Conservation (phyloP, 2,329 filamentous ascomycete species). For the Sporothrix protearum region DNA sequence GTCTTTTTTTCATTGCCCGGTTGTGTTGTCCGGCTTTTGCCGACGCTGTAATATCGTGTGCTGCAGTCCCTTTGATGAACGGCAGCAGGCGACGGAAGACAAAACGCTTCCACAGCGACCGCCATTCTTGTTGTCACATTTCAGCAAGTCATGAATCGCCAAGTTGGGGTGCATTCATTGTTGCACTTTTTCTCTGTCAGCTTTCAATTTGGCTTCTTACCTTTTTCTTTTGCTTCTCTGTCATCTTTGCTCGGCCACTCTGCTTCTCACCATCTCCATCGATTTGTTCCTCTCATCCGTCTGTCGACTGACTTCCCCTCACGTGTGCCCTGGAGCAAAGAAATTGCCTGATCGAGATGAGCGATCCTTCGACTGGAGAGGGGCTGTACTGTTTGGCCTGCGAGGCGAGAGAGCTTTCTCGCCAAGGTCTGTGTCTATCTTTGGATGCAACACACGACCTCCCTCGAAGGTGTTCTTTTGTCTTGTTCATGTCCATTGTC, state of each 20-base stretch:
- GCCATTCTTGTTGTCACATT: background rate
- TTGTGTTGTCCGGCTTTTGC: slow-evolving; percentile 11
- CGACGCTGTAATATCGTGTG: background rate
- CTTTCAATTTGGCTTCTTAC: background rate
- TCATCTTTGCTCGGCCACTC: background rate
- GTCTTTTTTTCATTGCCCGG: background rate
- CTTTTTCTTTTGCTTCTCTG: background rate
- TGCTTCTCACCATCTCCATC: background rate
- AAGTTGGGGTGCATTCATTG: background rate
- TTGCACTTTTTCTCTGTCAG: background rate
- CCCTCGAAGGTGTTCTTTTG: background rate
- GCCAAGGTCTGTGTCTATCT: background rate
- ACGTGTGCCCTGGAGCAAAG: slow-evolving; percentile 1
- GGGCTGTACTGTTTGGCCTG: background rate
- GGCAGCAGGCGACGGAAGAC: background rate
- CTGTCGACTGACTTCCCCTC: slow-evolving; percentile 35
- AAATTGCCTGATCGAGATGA: slow-evolving; percentile 14
- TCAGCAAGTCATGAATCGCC: background rate
- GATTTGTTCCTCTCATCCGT: slow-evolving; percentile 6
- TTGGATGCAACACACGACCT: background rate
- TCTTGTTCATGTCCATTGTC: background rate
- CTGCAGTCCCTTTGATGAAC: background rate
- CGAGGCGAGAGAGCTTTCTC: background rate
- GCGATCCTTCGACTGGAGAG: background rate
- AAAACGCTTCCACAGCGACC: background rate